Evolutionary conservation across 768 basidiomycete species (phyloP), one percentile per base, ranked within the genome.

Genomic region (Kwoniella dejecticola): DNA sequence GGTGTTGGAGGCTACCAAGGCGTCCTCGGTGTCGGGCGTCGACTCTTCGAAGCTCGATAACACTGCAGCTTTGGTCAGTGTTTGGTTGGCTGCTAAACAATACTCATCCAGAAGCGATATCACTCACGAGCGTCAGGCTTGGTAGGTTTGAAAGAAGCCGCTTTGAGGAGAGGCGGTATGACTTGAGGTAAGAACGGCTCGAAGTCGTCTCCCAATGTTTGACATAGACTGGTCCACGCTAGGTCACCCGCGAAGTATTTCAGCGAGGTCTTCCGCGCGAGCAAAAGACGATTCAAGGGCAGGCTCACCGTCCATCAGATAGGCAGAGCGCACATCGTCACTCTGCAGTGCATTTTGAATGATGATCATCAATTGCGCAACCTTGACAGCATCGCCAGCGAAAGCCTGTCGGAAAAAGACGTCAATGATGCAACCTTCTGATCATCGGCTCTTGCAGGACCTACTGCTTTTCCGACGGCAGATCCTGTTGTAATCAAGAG

Each of bases 201-300:
- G 62, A 94, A 95, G 71, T 92, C 89, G 11, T 84, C 81, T 0
- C 88, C 88, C 70, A 94, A 83, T 0, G 89, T 89, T 64, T 91
- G 90, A 72, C 89, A 91, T 0, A 94, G 83, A 70, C 90, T 92
- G 1, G 89, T 88, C 90, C 90, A 94, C 0, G 90, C 93, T 42
- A 87, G 85, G 48, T 29, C 30, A 15, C 0, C 44, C 7, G 2
- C 27, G 13, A 26, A 17, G 17, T 36, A 4, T 30, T 63, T 52
- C 38, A 30, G 21, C 30, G 27, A 6, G 11, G n/a, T 40, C 42
- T 1, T 24, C 24, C 19, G 57, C 15, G 42, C 26, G 42, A 46
- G 19, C 15, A 31, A 13, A 38, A 4, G 36, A n/a, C n/a, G n/a
- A n/a, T n/a, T 1, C 30, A 40, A 15, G 12, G 2, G 24, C 1